Base-by-base conservation (phyloP, 352 stramenopile species). In the Thalassiosira exigua region DNA sequence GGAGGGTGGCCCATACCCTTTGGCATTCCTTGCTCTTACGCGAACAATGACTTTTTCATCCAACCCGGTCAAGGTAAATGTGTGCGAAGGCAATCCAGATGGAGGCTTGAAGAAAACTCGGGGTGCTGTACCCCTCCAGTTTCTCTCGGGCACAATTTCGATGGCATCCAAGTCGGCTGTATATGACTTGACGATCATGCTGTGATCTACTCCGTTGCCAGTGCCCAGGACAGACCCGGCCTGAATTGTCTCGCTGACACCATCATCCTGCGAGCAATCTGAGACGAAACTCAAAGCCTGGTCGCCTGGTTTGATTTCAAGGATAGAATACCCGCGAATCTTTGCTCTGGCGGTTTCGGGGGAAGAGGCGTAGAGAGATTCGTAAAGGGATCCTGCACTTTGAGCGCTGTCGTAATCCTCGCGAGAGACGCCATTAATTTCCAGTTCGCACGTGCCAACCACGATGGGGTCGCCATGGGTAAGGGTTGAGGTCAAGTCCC, bases 61-160 rank as follows among this genome's bases (percentile, higher is more conserved):
- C 3, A 82, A 51, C 32, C 67, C 69, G 58, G 58, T 53, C 29
- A 86, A 14, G 0, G 27, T 57, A 29, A 82, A 77, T 42, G 68
- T 78, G 4, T 42, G n/a, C 22, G 79, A 72, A 17, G 42, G 3
- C n/a, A 60, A 50, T 14, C 79, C 79, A 68, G 30, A 77, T 44
- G 79, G 79, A 29, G 57, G 22, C 32, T 84, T 82, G 69, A 74
- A 77, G 30, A 84, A 81, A 24, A 87, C 65, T 39, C 79, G 73
- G 7, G 79, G 51, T 52, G 51, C 50, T 21, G 79, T 84, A 11
- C 79, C 79, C 74, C 79, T 81, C 79, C 79, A 87, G 53, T 81
- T 84, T 29, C 44, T 73, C 73, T 87, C 79, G 21, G 79, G 79
- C 29, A 76, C 32, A 11, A 84, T 46, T 44, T 70, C 4, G 19